Evolutionary conservation across 1,284 basidiomycete species (phyloP).

Genomic region (Sanghuangporus sanghuang): DNA sequence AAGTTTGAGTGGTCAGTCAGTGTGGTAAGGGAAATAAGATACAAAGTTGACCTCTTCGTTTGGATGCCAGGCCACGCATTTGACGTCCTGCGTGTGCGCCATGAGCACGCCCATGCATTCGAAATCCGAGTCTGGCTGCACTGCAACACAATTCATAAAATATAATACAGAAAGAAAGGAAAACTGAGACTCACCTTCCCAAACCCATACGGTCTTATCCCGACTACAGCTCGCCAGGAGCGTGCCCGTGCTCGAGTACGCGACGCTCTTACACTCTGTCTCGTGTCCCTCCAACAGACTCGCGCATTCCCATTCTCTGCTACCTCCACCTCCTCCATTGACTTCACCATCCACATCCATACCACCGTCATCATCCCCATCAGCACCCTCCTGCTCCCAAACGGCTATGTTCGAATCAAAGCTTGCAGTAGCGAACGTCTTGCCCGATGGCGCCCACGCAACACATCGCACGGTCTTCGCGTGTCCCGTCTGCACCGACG

Average conservation of each 20-base stretch:
- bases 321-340: slow-evolving; percentile 29
- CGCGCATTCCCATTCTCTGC: slow-evolving; percentile 80
- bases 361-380: slow-evolving; percentile 12
- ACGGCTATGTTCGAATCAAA: slow-evolving; percentile 93
- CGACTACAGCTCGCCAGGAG: slow-evolving; percentile 90
- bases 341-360: slow-evolving; percentile 36
- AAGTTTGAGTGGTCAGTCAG: not conserved
- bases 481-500: slow-evolving; percentile 79
- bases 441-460: slow-evolving; percentile 88
- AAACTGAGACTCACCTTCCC: slow-evolving; percentile 73
- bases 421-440: slow-evolving; percentile 88
- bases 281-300: slow-evolving; percentile 93
- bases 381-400: slow-evolving; percentile 70
- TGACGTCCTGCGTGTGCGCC: slow-evolving; percentile 98
- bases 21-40: slow-evolving; percentile 6
- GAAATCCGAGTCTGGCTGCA: slow-evolving; percentile 89
- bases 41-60: slow-evolving; percentile 71
- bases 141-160: slow-evolving; percentile 33
- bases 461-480: slow-evolving; percentile 86
- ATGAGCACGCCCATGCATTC: slow-evolving; percentile 95
- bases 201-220: slow-evolving; percentile 98
- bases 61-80: slow-evolving; percentile 94
- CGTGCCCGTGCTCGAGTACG: slow-evolving; percentile 76
- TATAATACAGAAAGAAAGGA: not conserved
- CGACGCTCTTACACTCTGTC: slow-evolving; percentile 94